phyloP scores from a whole-genome alignment of 2,329 filamentous ascomycete genomes.

The Aquanectria penicillioides region DNA sequence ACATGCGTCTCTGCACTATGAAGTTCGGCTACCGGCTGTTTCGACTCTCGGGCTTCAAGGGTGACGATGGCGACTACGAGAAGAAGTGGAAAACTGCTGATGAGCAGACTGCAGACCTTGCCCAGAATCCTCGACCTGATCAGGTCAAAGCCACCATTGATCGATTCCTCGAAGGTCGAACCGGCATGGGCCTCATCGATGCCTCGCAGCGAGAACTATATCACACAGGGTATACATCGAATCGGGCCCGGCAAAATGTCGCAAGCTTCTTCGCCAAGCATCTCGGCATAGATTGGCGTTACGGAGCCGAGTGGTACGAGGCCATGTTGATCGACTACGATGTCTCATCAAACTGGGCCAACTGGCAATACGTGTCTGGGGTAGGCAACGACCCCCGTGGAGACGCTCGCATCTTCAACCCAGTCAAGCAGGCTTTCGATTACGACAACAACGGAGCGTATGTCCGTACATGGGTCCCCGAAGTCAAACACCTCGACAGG shows the following conservation, averaged over 20 bases:
- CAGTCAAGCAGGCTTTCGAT: slow-evolving; percentile 81
- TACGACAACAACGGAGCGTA: slow-evolving; percentile 78
- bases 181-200: slow-evolving; percentile 81
- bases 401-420: slow-evolving; percentile 80
- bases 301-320: slow-evolving; percentile 87
- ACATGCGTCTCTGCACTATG: slow-evolving; percentile 79
- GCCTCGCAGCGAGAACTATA: slow-evolving; percentile 79
- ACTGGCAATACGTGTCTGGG: slow-evolving; percentile 84
- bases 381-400: slow-evolving; percentile 83
- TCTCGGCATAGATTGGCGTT: slow-evolving; percentile 79
- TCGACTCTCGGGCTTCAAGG: slow-evolving; percentile 68
- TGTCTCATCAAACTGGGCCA: slow-evolving; percentile 80
- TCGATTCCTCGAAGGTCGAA: slow-evolving; percentile 73
- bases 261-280: slow-evolving; percentile 80
- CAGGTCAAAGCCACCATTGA: slow-evolving; percentile 61
- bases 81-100: slow-evolving; percentile 61
- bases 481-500: slow-evolving; percentile 65
- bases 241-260: slow-evolving; percentile 80
- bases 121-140: slow-evolving; percentile 53
- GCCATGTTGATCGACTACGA: slow-evolving; percentile 80
- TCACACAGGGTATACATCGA: slow-evolving; percentile 81
- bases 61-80: slow-evolving; percentile 52
- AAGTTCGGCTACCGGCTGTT: slow-evolving; percentile 77
- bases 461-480: slow-evolving; percentile 77
- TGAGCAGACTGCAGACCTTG: slow-evolving; percentile 38